Evolutionary conservation across 306 rosid species (phyloP).

Genomic region (Prunus dulcis): DNA sequence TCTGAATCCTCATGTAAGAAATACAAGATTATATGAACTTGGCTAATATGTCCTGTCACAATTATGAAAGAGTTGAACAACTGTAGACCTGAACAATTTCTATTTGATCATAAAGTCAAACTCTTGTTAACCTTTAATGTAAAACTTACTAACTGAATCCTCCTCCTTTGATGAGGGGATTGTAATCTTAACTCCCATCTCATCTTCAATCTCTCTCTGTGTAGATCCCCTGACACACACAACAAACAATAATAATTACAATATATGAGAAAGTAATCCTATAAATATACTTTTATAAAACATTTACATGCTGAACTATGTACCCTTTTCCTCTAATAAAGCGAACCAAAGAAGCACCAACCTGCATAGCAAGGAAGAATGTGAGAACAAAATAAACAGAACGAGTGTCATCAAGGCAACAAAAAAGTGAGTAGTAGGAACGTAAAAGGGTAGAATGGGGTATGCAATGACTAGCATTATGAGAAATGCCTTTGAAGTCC

Average conservation of each 20-base stretch:
- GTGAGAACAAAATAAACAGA: slow-evolving; percentile 4
- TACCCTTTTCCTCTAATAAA: slow-evolving; percentile 89
- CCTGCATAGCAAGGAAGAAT: slow-evolving; percentile 57
- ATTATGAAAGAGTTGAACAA: neutral
- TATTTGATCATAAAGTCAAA: neutral
- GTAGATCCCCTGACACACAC: slow-evolving; percentile 63
- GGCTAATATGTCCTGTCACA: neutral
- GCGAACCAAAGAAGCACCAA: slow-evolving; percentile 70
- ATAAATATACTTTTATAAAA: slow-evolving; percentile 7
- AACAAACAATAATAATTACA: slow-evolving; percentile 5
- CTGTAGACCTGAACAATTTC: neutral
- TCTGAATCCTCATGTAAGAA: neutral
- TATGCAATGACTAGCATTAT: neutral
- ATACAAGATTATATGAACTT: neutral
- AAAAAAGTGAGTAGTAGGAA: neutral
- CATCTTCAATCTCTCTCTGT: slow-evolving; percentile 69
- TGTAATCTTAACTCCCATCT: slow-evolving; percentile 64
- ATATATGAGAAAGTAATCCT: slow-evolving; percentile 18
- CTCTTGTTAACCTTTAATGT: slow-evolving; percentile 29
- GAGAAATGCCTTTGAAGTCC: neutral
- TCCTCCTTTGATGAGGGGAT: slow-evolving; percentile 65
- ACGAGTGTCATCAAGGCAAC: slow-evolving; percentile 7
- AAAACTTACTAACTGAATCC: slow-evolving; percentile 68
- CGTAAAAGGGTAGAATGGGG: neutral
- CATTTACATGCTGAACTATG: neutral